phyloP scores from a whole-genome alignment of 2,329 filamentous ascomycete species.

The Pseudogymnoascus sp. region DNA sequence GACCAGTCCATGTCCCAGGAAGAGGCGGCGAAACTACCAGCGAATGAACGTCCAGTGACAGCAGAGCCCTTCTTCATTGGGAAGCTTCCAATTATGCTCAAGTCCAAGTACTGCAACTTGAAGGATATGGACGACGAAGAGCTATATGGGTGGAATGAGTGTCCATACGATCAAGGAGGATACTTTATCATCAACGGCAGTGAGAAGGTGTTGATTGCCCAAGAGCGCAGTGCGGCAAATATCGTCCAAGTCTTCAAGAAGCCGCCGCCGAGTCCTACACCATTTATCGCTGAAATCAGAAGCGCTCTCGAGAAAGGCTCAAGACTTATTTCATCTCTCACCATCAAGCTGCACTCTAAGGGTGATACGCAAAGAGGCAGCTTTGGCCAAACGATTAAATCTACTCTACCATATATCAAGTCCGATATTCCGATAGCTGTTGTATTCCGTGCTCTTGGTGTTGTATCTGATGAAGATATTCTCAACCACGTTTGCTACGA shows the following conservation, averaged over 20 bases:
- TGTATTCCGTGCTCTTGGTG: constrained; percentile 89
- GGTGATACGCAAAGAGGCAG: constrained; percentile 72
- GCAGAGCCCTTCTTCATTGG: constrained; percentile 75
- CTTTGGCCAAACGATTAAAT: constrained; percentile 82
- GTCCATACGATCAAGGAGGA: constrained; percentile 94
- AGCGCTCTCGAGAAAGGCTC: constrained; percentile 96
- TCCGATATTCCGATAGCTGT: constrained; percentile 88
- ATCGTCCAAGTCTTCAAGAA: constrained; percentile 99
- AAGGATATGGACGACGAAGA: constrained; percentile 77
- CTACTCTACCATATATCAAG: constrained; percentile 90
- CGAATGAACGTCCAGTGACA: constrained; percentile 29
- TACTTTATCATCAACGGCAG: constrained; percentile 99
- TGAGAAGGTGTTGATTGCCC: constrained; percentile 96
- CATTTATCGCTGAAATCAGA: constrained; percentile 91
- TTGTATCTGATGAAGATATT: constrained; percentile 97
- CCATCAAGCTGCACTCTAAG: constrained; percentile 84
- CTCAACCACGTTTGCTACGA: constrained; percentile 97
- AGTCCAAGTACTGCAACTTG: constrained; percentile 90
- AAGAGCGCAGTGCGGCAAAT: constrained; percentile 95
- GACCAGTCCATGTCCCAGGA: constrained; percentile 30
- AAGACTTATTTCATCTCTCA: constrained; percentile 84
- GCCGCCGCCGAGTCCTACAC: constrained; percentile 82
- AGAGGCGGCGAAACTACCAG: constrained; percentile 22
- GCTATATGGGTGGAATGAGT: constrained; percentile 89
- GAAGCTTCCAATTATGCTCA: constrained; percentile 95